Evolutionary conservation across 2,329 filamentous ascomycete species (phyloP).

Genomic region (Penicillium thymicola): DNA sequence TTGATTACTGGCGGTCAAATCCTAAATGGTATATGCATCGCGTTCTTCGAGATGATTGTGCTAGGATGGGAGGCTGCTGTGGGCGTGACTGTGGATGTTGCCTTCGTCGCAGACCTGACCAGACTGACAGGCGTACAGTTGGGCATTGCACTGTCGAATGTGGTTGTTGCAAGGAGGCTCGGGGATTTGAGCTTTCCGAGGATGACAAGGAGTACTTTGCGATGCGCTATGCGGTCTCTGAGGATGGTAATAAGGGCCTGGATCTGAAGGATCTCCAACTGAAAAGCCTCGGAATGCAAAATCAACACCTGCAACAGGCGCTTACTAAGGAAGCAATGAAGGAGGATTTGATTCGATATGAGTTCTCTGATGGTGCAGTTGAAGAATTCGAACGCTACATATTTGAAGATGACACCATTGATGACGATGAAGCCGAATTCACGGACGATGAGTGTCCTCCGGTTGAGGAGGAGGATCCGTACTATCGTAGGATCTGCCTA

Average conservation of each 20-base stretch:
- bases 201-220: not conserved
- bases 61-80: slow-evolving; percentile 1
- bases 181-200: not conserved
- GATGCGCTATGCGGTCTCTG: not conserved
- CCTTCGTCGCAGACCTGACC: not conserved
- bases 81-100: slow-evolving; percentile 7
- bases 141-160: slow-evolving; percentile 10
- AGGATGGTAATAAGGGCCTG: not conserved
- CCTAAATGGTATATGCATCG: slow-evolving; percentile 9
- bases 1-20: slow-evolving; percentile 2
- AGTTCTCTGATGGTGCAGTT: not conserved
- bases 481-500: not conserved
- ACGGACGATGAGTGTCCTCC: not conserved
- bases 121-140: not conserved
- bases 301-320: not conserved
- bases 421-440: not conserved
- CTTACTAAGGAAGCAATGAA: no score
- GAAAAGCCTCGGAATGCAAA: not conserved
- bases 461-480: not conserved
- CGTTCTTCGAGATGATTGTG: slow-evolving; percentile 3
- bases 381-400: not conserved
- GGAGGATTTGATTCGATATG: not conserved
- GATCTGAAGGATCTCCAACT: not conserved
- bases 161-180: not conserved
- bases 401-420: not conserved